Evolutionary conservation across 805 yeast genomes (phyloP).

Genomic region (Candida michaelii): DNA sequence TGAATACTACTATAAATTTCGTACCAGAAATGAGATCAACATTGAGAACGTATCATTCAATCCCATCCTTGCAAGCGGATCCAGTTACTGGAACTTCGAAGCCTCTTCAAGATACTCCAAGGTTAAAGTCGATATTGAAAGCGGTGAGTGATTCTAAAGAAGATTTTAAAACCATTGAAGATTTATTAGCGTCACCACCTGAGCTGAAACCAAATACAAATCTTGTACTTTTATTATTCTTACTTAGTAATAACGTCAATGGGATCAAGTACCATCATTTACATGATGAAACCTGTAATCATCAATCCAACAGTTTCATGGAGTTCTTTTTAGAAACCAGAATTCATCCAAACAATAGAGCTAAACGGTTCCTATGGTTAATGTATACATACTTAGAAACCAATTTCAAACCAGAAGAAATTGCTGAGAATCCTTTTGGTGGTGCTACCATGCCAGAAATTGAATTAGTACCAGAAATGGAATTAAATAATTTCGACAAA

Average conservation of each 20-base stretch:
- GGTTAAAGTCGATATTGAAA: constrained; percentile 85
- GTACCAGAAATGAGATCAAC: constrained; percentile 95
- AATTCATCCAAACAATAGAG: constrained; percentile 64
- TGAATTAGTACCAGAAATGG: constrained; percentile 28
- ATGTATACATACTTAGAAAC: constrained; percentile 80
- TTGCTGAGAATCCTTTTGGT: constrained; percentile 60
- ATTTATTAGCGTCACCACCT: constrained; percentile 38
- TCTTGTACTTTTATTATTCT: constrained; percentile 67
- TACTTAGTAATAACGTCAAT: constrained; percentile 64
- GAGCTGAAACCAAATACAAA: constrained; percentile 54
- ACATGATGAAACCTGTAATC: constrained; percentile 17
- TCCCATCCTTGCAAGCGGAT: constrained; percentile 81
- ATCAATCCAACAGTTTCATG: constrained; percentile 49
- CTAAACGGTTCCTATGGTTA: constrained; percentile 78
- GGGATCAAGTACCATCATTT: constrained; percentile 43
- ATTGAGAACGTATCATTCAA: constrained; percentile 87
- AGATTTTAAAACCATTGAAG: constrained; percentile 44
- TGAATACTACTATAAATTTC: constrained; percentile 93
- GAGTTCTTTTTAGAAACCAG: constrained; percentile 68
- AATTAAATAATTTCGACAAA: constrained; percentile 34
- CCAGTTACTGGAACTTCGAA: constrained; percentile 51
- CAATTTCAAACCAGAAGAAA: constrained; percentile 50
- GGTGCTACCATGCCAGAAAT: constrained; percentile 37
- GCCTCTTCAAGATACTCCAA: constrained; percentile 91
- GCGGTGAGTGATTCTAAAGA: constrained; percentile 75